These are phyloP conservation scores for Prunus campanulata DNA, from an alignment of 306 rosid genomes.

Conservation along the genomic window DNA sequence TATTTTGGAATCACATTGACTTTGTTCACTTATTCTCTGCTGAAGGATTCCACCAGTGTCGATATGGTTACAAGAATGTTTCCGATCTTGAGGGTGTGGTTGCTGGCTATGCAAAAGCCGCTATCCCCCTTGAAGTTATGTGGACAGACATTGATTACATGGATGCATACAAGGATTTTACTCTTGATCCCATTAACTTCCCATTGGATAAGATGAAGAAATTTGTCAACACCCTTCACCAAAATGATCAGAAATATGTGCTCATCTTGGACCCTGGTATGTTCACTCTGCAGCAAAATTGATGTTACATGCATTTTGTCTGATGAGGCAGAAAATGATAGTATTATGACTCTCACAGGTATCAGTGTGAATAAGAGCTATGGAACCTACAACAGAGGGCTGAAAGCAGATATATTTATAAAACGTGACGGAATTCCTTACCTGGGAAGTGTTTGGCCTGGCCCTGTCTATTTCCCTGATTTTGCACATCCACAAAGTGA, in stretches of 20 bases:
- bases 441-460: slow-evolving; percentile 89
- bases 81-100: slow-evolving; percentile 60
- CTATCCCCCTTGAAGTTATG: slow-evolving; percentile 84
- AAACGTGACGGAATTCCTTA: slow-evolving; percentile 65
- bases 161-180: slow-evolving; percentile 84
- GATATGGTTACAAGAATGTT: slow-evolving; percentile 77
- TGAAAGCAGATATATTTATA: slow-evolving; percentile 60
- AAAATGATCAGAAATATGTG: slow-evolving; percentile 78
- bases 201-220: slow-evolving; percentile 58
- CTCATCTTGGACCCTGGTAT: slow-evolving; percentile 82
- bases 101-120: slow-evolving; percentile 63
- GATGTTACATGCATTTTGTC: too few relatives aligned
- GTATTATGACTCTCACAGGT: slow-evolving; percentile 39
- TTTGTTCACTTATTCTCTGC: neutral
- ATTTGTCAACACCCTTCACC: slow-evolving; percentile 59
- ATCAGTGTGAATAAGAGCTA: slow-evolving; percentile 57
- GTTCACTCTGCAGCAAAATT: neutral
- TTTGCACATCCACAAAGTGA: slow-evolving; percentile 60
- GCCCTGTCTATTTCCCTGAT: slow-evolving; percentile 75
- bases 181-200: slow-evolving; percentile 83
- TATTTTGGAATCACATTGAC: neutral
- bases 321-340: neutral
- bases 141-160: slow-evolving; percentile 97
- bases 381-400: slow-evolving; percentile 63
- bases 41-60: slow-evolving; percentile 88